A percentile compares a stretch with the other conserved stretches of the same genome.
These are phyloP conservation scores for Dioscorea dumetorum DNA, from an alignment of 106 monocot genomes.

Conservation along the genomic window DNA sequence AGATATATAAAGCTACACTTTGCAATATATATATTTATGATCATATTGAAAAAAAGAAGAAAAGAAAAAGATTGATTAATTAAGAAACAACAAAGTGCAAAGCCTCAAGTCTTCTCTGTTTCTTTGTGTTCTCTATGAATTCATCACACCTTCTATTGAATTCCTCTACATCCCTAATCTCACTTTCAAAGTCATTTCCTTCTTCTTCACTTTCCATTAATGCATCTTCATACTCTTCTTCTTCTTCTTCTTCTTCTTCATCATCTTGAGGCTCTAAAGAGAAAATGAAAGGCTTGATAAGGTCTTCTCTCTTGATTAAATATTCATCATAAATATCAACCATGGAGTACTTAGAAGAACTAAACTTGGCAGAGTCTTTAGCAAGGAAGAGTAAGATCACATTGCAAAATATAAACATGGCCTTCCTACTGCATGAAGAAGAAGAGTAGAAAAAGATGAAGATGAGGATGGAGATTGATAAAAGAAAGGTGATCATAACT, in stretches of 20 bases:
- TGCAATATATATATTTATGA: too few species aligned
- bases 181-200: not conserved
- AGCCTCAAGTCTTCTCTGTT: constrained; percentile 22
- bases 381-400: constrained; percentile 48
- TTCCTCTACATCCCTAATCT: constrained; percentile 27
- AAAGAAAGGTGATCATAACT: constrained; percentile 2
- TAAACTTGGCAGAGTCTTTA: constrained; percentile 37
- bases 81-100: not conserved
- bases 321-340: not conserved
- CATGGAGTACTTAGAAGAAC: not conserved
- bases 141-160: constrained; percentile 43
- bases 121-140: constrained; percentile 39
- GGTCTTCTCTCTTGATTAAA: not conserved
- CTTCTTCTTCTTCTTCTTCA: constrained; percentile 7
- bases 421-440: constrained; percentile 9
- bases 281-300: too few species aligned
- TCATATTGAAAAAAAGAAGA: too few species aligned
- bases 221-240: not conserved
- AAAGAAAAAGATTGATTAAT: not conserved
- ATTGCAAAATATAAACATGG: constrained; percentile 47
- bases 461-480: constrained; percentile 4
- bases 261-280: too few species aligned
- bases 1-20: too few species aligned
- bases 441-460: constrained; percentile 1
- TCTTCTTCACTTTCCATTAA: not conserved